These are phyloP conservation scores for Heimioporus retisporus DNA, from an alignment of 1,284 basidiomycete species.

Conservation along the genomic window DNA sequence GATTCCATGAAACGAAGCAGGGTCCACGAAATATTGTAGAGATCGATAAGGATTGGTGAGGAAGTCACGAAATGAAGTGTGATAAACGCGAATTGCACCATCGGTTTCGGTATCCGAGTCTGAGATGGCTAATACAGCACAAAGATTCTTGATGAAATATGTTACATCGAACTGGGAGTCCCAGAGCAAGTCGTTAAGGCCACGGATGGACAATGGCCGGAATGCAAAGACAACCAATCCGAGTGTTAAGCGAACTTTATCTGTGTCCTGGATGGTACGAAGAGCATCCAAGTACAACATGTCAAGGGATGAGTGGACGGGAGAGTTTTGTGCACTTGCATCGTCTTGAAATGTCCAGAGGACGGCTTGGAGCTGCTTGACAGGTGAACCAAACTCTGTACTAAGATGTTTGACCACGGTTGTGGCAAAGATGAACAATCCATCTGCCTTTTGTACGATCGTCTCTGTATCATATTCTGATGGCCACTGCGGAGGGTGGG, in stretches of 20 bases:
- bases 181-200: slow-evolving; percentile 26
- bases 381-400: slow-evolving; percentile 18
- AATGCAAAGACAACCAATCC: slow-evolving; percentile 28
- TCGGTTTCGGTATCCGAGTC: slow-evolving; percentile 12
- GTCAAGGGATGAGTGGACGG: slow-evolving; percentile 29
- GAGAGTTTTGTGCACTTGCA: slow-evolving; percentile 11
- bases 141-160: slow-evolving; percentile 20
- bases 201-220: slow-evolving; percentile 24
- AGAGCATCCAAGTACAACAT: slow-evolving; percentile 29
- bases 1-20: slow-evolving; percentile 19
- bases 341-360: slow-evolving; percentile 17
- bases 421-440: slow-evolving; percentile 41
- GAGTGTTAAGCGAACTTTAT: slow-evolving; percentile 23
- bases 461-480: slow-evolving; percentile 25
- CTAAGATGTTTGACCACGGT: slow-evolving; percentile 40
- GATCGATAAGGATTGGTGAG: slow-evolving; percentile 28
- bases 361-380: slow-evolving; percentile 20
- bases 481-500: slow-evolving; percentile 26
- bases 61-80: slow-evolving; percentile 38
- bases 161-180: slow-evolving; percentile 16
- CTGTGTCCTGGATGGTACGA: slow-evolving; percentile 16
- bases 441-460: slow-evolving; percentile 34
- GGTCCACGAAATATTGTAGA: slow-evolving; percentile 23
- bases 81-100: slow-evolving; percentile 29
- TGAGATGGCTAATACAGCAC: slow-evolving; percentile 28